phyloP scores from a whole-genome alignment of 257 asterid species.

The Sherardia arvensis region DNA sequence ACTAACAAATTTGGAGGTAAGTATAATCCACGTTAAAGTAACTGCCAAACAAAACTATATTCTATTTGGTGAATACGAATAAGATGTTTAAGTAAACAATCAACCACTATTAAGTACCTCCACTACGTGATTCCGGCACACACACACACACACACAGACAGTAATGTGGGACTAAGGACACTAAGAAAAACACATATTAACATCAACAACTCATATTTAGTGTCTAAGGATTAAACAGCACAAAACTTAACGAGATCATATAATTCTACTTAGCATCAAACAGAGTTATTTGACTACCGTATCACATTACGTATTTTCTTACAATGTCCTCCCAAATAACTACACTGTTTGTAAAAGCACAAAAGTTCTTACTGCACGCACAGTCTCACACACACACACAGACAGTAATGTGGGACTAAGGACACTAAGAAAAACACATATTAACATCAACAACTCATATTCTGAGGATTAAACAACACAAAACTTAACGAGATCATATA shows the following conservation, averaged over 20 bases:
- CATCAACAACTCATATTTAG: neutral
- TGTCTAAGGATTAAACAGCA: too few relatives aligned
- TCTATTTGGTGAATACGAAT: neutral
- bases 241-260: neutral
- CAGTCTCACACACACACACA: neutral
- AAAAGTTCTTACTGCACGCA: neutral
- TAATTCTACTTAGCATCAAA: neutral
- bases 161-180: neutral
- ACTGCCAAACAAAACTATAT: neutral
- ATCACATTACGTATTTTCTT: neutral
- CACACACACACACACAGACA: neutral
- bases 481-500: neutral
- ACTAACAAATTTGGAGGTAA: neutral
- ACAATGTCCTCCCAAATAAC: neutral
- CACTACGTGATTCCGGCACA: neutral
- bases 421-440: neutral
- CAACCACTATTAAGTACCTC: neutral
- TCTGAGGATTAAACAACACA: too few relatives aligned
- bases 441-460: neutral
- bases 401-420: neutral
- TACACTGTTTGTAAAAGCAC: neutral
- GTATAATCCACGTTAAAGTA: neutral
- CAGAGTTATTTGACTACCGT: neutral
- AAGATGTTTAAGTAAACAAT: neutral
- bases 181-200: neutral